A percentile compares a stretch with the other conserved stretches of the same genome.
phyloP scores from a whole-genome alignment of 768 basidiomycete genomes.

The Gymnopilus dilepis region DNA sequence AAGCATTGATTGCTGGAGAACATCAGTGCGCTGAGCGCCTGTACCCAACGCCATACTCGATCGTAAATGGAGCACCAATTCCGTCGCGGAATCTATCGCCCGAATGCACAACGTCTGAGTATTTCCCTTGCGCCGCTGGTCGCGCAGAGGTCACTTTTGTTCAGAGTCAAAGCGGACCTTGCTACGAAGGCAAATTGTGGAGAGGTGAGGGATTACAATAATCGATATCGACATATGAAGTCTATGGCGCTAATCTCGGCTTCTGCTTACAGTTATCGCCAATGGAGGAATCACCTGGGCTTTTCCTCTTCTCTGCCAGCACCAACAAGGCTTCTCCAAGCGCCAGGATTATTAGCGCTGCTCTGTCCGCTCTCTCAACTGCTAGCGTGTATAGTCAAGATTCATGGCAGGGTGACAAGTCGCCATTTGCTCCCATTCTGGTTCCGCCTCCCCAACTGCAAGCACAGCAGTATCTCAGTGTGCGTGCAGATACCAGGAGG shows the following conservation, averaged over 20 bases:
- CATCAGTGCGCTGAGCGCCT: slow-evolving; percentile 22
- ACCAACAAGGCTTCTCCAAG: slow-evolving; percentile 1
- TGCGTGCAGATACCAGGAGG: slow-evolving; percentile 21
- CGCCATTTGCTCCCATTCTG: slow-evolving; percentile 10
- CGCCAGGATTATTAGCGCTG: slow-evolving; percentile 18
- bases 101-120: slow-evolving; percentile 33
- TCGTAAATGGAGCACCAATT: slow-evolving; percentile 23
- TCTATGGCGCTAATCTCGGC: background rate
- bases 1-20: slow-evolving; percentile 24
- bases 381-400: slow-evolving; percentile 34
- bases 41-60: background rate
- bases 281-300: slow-evolving; percentile 18
- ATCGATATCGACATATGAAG: background rate
- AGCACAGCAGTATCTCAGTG: background rate
- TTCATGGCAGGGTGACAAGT: slow-evolving; percentile 26
- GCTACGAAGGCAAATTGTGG: slow-evolving; percentile 24
- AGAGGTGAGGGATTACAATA: slow-evolving; percentile 20
- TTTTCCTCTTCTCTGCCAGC: slow-evolving; percentile 20
- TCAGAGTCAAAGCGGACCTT: slow-evolving; percentile 33
- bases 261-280: slow-evolving; percentile 21
- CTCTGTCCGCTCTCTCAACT: slow-evolving; percentile 16
- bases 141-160: slow-evolving; percentile 31
- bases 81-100: slow-evolving; percentile 31
- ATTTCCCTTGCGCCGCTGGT: slow-evolving; percentile 32
- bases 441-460: background rate